Evolutionary conservation across 2,329 filamentous ascomycete species (phyloP).

Genomic region (Cercospora brassicicola): DNA sequence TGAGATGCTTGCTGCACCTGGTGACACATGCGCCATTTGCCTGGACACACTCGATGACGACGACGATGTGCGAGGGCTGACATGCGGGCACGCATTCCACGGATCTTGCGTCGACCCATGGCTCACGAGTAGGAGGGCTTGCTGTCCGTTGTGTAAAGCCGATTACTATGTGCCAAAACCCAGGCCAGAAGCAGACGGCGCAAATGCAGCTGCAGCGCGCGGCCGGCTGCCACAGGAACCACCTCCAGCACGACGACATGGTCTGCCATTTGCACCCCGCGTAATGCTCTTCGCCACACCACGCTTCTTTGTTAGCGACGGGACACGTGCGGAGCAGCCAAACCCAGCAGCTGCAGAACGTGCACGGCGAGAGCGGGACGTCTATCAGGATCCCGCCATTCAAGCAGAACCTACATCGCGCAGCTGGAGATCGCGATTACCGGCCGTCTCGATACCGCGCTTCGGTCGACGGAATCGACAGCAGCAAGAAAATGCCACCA

Average conservation of each 20-base stretch:
- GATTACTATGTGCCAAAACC: slow-evolving; percentile 97
- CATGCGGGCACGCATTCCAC: slow-evolving; percentile 98
- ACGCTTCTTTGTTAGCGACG: slow-evolving; percentile 30
- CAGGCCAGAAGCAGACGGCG: slow-evolving; percentile 59
- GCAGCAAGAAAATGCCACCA: slow-evolving; percentile 22
- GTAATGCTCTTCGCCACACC: slow-evolving; percentile 31
- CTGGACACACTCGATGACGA: slow-evolving; percentile 92
- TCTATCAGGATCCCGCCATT: slow-evolving; percentile 10
- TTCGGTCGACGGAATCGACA: slow-evolving; percentile 30
- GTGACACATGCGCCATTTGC: slow-evolving; percentile 94
- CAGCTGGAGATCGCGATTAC: slow-evolving; percentile 31
- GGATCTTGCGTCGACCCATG: slow-evolving; percentile 93
- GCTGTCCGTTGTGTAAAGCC: slow-evolving; percentile 95
- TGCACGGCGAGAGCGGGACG: slow-evolving; percentile 6
- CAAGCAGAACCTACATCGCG: slow-evolving; percentile 16
- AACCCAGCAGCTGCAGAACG: slow-evolving; percentile 9
- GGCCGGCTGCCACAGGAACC: slow-evolving; percentile 31
- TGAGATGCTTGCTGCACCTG: slow-evolving; percentile 76
- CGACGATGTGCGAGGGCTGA: slow-evolving; percentile 89
- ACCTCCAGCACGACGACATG: slow-evolving; percentile 31
- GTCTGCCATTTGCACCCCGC: slow-evolving; percentile 32
- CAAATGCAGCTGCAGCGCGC: slow-evolving; percentile 13
- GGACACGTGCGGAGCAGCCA: slow-evolving; percentile 10
- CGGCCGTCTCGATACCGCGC: slow-evolving; percentile 28
- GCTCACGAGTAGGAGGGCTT: slow-evolving; percentile 89